Evolutionary conservation across 1,284 basidiomycete species (phyloP), one percentile per base, ranked within the genome.

Genomic region (Paramarasmius palmivorus): DNA sequence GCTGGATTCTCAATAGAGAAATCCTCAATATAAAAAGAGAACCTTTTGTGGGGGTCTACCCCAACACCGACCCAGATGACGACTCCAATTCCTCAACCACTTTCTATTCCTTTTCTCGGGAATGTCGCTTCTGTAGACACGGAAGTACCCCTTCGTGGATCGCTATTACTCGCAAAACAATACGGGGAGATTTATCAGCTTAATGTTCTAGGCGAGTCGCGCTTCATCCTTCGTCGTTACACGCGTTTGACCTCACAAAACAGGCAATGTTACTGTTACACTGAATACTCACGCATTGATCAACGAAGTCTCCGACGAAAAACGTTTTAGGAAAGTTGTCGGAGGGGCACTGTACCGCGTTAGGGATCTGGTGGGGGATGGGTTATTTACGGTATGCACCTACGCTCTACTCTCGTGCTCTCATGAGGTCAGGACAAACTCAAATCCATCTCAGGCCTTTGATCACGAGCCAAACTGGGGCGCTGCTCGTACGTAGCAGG

Each of bases 121-220:
- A 78, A 81, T 67, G 61, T 70, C 49, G 64, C 67, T 0, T 56
- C 62, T 6, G 63, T 77, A 42, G 74, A 77, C 52, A 65, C 57
- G 36, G 74, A 76, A 17, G 62, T 75, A n/a, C 75, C 75, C 0
- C 56, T 69, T 19, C 65, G 61, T 35, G 74, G 74, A 1, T 73
- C 76, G 52, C 57, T 56, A 23, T 69, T 75, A 8, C 70, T 80
- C 25, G 68, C 73, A 5, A 67, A 75, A 54, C 70, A 73, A 49
- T 79, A 78, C 59, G 77, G 78, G 29, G 74, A 77, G 53, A 77
- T 80, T 32, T 78, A 72, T 61, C 61, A 72, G 55, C 67, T 81
- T 36, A 64, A 73, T 54, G 52, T 78, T 20, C 57, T 75, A 26
- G 73, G 75, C 73, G 49, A 35, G 71, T 50, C 4, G 9, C 29